These are phyloP conservation scores for Penicillium capsulatum DNA, from an alignment of 2,329 filamentous ascomycete genomes.

Conservation along the genomic window DNA sequence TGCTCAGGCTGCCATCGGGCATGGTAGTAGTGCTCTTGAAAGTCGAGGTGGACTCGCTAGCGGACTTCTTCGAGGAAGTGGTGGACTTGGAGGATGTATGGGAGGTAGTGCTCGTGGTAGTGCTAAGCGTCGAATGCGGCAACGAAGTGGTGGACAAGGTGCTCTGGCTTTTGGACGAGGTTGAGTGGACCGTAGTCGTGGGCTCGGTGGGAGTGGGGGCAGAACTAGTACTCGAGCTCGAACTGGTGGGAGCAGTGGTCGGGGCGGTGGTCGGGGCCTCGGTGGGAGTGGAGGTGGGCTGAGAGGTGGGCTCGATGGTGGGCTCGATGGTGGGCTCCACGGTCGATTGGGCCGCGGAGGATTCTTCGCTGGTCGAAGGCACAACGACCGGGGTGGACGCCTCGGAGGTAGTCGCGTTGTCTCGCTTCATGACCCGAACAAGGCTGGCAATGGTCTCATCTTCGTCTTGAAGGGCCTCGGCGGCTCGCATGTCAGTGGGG, in stretches of 20 bases:
- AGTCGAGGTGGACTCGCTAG: slow-evolving; percentile 38
- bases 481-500: slow-evolving; percentile 58
- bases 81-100: slow-evolving; percentile 15
- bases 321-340: slow-evolving; percentile 25
- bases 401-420: slow-evolving; percentile 34
- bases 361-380: slow-evolving; percentile 7
- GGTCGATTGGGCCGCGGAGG: slow-evolving; percentile 19
- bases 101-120: slow-evolving; percentile 4
- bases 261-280: slow-evolving; percentile 5
- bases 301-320: slow-evolving; percentile 2
- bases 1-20: slow-evolving; percentile 40
- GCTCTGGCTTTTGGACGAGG: slow-evolving; percentile 1
- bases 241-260: background rate
- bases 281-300: slow-evolving; percentile 7
- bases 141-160: slow-evolving; percentile 1
- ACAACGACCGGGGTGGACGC: slow-evolving; percentile 2
- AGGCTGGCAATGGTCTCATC: slow-evolving; percentile 60
- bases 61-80: slow-evolving; percentile 18
- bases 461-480: slow-evolving; percentile 59
- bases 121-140: slow-evolving; percentile 1
- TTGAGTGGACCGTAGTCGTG: background rate
- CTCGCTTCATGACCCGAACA: slow-evolving; percentile 61
- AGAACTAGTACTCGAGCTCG: background rate
- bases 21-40: slow-evolving; percentile 41
- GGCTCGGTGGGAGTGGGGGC: background rate